phyloP scores from a whole-genome alignment of 139 green algal species.

The Closterium sp. region DNA sequence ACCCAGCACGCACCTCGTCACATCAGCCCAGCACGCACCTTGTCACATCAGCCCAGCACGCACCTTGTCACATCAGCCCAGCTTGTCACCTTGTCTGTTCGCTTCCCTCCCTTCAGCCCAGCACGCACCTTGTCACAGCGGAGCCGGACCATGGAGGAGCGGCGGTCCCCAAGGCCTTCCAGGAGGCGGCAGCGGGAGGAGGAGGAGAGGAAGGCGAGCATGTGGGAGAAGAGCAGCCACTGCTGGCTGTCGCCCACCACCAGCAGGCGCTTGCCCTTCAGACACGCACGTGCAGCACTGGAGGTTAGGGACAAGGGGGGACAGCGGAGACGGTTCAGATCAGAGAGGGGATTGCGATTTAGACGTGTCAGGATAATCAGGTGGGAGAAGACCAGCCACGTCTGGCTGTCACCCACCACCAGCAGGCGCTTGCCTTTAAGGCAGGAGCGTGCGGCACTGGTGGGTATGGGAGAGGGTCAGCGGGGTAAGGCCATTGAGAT shows the following conservation, averaged over 20 bases:
- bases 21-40: not conserved
- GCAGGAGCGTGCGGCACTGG: not conserved
- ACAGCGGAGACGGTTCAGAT: too few species aligned
- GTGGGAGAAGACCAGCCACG: not conserved
- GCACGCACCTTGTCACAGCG: constrained; percentile 11
- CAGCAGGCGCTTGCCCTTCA: constrained; percentile 11
- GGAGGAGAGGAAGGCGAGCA: constrained; percentile 6
- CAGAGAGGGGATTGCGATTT: too few species aligned
- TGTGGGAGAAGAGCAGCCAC: not conserved
- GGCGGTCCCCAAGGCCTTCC: not conserved
- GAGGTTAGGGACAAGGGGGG: too few species aligned
- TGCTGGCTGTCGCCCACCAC: constrained; percentile 17
- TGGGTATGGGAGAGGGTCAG: not conserved
- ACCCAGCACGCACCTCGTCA: too few species aligned
- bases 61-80: not conserved
- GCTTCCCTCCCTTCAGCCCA: not conserved
- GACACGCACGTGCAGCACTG: not conserved
- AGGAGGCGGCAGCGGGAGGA: constrained; percentile 1
- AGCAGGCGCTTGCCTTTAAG: constrained; percentile 6
- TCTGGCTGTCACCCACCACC: constrained; percentile 11
- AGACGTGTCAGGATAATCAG: not conserved
- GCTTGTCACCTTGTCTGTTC: too few species aligned
- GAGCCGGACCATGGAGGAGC: not conserved
- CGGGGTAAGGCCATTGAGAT: not conserved
- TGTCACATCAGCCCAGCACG: not conserved